These are phyloP conservation scores for Monsonia emarginata DNA, from an alignment of 441 rosid species.

Conservation along the genomic window DNA sequence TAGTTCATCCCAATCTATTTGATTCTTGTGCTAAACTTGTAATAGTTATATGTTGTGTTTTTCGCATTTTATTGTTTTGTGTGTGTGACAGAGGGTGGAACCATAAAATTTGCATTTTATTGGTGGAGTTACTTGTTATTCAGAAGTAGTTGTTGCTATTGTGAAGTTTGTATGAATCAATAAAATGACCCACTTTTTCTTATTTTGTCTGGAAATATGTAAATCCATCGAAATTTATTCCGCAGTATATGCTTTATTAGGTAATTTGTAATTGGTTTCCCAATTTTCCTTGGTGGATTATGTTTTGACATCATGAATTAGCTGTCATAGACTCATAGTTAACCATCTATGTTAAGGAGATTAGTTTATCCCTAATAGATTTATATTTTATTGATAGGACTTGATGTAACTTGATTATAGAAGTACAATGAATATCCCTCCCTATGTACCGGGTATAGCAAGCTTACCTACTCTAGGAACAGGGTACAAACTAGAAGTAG, in stretches of 20 bases:
- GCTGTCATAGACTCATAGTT: background rate
- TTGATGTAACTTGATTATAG: background rate
- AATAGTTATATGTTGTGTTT: background rate
- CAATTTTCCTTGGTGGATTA: background rate
- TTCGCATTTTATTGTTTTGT: background rate
- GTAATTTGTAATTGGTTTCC: background rate
- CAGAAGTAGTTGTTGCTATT: background rate
- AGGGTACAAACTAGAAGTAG: background rate
- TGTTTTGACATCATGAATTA: background rate
- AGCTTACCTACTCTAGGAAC: background rate
- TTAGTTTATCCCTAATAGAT: background rate
- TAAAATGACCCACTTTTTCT: background rate
- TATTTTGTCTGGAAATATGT: background rate
- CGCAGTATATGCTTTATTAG: too few species aligned
- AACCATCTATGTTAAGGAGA: background rate
- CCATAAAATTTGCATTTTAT: too few species aligned
- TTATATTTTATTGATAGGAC: background rate
- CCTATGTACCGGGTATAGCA: background rate
- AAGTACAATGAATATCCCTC: background rate
- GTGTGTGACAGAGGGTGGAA: too few species aligned
- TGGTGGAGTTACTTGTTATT: too few species aligned
- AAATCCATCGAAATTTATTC: background rate
- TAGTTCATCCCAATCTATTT: slow-evolving; percentile 12
- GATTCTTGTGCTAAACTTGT: background rate
- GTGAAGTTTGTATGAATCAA: background rate